Percentiles rank a stretch among this genome's conserved stretches.
Conservation (phyloP, 495 filamentous ascomycete genomes). For the Penicillium chermesinum region DNA sequence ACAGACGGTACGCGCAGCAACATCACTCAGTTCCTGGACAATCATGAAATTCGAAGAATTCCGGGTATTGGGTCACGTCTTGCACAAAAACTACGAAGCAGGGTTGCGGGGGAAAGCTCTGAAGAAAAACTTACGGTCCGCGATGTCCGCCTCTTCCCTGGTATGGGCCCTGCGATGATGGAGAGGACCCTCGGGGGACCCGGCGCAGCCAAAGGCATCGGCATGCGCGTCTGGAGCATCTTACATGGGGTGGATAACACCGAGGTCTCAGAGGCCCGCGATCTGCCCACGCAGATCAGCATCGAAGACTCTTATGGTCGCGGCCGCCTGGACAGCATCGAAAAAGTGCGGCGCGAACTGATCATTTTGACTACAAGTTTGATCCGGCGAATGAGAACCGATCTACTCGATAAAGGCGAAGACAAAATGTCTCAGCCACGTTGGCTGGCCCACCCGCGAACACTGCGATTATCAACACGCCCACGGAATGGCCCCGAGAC, state of each 20-base stretch:
- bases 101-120: slow-evolving; percentile 47
- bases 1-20: slow-evolving; percentile 35
- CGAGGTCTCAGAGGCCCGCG: slow-evolving; percentile 64
- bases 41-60: slow-evolving; percentile 71
- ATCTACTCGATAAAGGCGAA: slow-evolving; percentile 57
- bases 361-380: slow-evolving; percentile 59
- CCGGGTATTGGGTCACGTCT: slow-evolving; percentile 80
- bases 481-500: slow-evolving; percentile 51
- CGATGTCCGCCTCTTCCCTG: slow-evolving; percentile 56
- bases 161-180: slow-evolving; percentile 55
- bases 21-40: slow-evolving; percentile 65
- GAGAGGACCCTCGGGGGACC: slow-evolving; percentile 63
- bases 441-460: slow-evolving; percentile 66
- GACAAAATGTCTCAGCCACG: slow-evolving; percentile 27
- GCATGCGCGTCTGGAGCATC: slow-evolving; percentile 66
- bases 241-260: slow-evolving; percentile 62
- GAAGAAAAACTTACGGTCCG: slow-evolving; percentile 58
- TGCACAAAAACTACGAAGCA: slow-evolving; percentile 62
- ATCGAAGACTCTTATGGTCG: slow-evolving; percentile 86
- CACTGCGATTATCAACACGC: slow-evolving; percentile 72
- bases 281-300: slow-evolving; percentile 81
- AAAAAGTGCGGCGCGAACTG: slow-evolving; percentile 62
- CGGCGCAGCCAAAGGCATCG: slow-evolving; percentile 64
- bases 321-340: slow-evolving; percentile 54
- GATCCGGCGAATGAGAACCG: slow-evolving; percentile 69